Percentiles rank a stretch among this genome's conserved stretches.
These are phyloP conservation scores for Delphinella strobiligena DNA, from an alignment of 2,329 filamentous ascomycete genomes.

Conservation along the genomic window DNA sequence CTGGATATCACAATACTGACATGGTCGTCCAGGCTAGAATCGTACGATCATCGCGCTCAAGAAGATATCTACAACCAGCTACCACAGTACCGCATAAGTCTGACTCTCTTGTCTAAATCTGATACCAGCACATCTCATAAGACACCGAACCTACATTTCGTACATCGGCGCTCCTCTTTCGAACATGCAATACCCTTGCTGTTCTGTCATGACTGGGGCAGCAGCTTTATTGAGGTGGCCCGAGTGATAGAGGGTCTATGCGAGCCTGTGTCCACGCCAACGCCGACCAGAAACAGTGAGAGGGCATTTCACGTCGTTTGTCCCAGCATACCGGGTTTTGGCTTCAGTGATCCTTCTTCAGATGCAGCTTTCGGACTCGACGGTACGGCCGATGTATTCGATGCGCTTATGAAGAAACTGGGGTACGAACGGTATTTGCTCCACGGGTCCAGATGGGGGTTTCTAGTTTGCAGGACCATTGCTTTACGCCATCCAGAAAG, in stretches of 20 bases:
- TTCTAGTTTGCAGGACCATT: conserved; percentile 27
- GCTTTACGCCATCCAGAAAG: conserved; percentile 35
- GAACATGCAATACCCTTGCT: conserved; percentile 49
- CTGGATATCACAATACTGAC: too few species aligned
- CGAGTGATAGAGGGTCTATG: conserved; percentile 45
- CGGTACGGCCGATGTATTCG: conserved; percentile 43
- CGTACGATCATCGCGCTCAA: conserved; percentile 51
- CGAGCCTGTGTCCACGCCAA: conserved; percentile 36
- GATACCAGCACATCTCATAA: conserved; percentile 5
- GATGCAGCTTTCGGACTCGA: conserved; percentile 38
- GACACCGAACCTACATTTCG: conserved; percentile 42
- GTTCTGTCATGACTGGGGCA: conserved; percentile 53
- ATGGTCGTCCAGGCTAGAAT: conserved; percentile 50
- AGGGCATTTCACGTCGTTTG: conserved; percentile 52
- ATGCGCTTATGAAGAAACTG: conserved; percentile 48
- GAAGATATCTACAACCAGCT: conserved; percentile 48
- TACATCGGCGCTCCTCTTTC: conserved; percentile 46
- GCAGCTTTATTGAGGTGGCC: conserved; percentile 48
- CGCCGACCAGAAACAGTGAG: conserved; percentile 8
- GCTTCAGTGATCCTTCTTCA: conserved; percentile 52
- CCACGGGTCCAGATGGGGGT: conserved; percentile 40
- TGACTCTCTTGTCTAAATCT: too few species aligned
- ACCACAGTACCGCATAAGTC: conserved; percentile 52
- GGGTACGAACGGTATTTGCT: conserved; percentile 48
- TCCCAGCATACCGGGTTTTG: conserved; percentile 53